Base-by-base conservation (phyloP, 192 early-diverging fungal species). In the Backusella australiensis region DNA sequence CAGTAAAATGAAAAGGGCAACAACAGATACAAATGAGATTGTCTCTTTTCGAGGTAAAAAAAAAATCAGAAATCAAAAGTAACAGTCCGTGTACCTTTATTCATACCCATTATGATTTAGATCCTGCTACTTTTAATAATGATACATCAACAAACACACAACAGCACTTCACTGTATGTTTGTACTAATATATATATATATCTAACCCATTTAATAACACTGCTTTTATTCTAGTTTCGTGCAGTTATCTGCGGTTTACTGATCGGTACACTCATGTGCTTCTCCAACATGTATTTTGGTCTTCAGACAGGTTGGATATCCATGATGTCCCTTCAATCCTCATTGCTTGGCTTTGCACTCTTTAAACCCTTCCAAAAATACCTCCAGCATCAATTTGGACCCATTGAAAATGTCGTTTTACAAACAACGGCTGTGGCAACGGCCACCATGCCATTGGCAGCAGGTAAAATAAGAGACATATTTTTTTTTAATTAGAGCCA, bases 281-380 rank as follows among this genome's bases (percentile, higher is more conserved):
- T 95, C 66, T 95, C 94, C 38, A 96, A 96, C 83, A 90, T 95
- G 84, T 96, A 95, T 83, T 93, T 95, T 75, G 95, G 95, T 0
- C 82, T 96, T 23, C 95, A 93, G 75, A 92, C 90, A 35, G 91
- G 91, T 1, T 94, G 92, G 91, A 91, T 92, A 73, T 89, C 87
- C 36, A 93, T 93, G 91, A 92, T 93, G 91, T 92, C 91, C 12
- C 76, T 92, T 42, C 91, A 93, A 75, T 87, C 91, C 11, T 91
- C 91, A 0, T 84, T 93, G 6, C 82, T 93, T 0, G 92, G 92
- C 3, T 95, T 93, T 81, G 93, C 92, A 8, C 87, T 95, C 26
- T 90, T 95, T 78, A 93, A 92, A 68, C 86, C 90, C 2, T 75
- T 91, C 41, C 78, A 83, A 72, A 26, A 75, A 34, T 59, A 52